Percentiles rank a stretch among this genome's conserved stretches.
These are phyloP conservation scores for Ephemerocybe angulata DNA, from an alignment of 768 basidiomycete species.

Conservation along the genomic window DNA sequence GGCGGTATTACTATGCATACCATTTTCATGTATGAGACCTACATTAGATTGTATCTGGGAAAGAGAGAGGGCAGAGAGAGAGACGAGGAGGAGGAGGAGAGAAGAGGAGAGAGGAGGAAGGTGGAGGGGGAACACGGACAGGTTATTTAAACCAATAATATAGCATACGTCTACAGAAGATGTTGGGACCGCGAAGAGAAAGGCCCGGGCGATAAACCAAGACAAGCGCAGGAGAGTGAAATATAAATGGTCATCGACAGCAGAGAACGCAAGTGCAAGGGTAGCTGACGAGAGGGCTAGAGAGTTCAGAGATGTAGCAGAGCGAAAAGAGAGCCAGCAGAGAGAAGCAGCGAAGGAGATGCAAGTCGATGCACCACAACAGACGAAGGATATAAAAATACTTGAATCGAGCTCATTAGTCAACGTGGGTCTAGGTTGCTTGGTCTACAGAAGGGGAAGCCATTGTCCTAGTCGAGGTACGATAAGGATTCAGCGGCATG, in stretches of 20 bases:
- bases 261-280: background rate
- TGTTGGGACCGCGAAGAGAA: background rate
- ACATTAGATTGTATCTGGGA: background rate
- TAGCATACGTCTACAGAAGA: background rate
- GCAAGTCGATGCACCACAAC: conserved; percentile 9
- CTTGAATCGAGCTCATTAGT: conserved; percentile 12
- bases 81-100: background rate
- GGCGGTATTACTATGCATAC: background rate
- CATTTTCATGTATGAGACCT: background rate
- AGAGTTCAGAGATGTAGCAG: background rate
- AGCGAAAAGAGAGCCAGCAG: conserved; percentile 2
- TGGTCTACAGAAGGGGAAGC: conserved; percentile 67
- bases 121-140: background rate
- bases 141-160: background rate
- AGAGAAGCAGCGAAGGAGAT: conserved; percentile 6
- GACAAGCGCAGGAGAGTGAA: background rate
- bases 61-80: background rate
- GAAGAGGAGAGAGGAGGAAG: background rate
- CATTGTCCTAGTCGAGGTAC: conserved; percentile 62
- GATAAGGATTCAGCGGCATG: background rate
- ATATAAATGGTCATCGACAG: background rate
- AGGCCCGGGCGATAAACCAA: background rate
- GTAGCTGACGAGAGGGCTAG: background rate
- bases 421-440: conserved; percentile 5
- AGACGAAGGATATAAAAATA: conserved; percentile 12